A percentile compares a stretch with the other conserved stretches of the same genome.
Evolutionary conservation across 208 protist genomes (phyloP).

Genomic region (Trypanosoma grayi): DNA sequence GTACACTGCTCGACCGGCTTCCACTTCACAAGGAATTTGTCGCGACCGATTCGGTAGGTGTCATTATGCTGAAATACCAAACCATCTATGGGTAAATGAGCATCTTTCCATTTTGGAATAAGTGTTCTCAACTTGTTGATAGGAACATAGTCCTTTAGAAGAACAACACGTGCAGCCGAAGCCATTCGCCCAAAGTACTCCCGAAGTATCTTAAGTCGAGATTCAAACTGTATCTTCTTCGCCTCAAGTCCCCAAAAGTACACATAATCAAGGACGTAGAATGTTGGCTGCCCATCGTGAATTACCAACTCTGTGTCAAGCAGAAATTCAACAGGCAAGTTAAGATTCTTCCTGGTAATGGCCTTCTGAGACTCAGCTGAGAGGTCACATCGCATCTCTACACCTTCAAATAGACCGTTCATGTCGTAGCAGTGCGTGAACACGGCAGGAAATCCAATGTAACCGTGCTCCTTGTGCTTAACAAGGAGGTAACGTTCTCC

Average conservation of each 20-base stretch:
- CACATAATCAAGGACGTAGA: slow-evolving; percentile 81
- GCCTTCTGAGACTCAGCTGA: slow-evolving; percentile 9
- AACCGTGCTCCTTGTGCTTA: slow-evolving; percentile 62
- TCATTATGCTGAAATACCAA: slow-evolving; percentile 81
- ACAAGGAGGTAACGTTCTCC: slow-evolving; percentile 74
- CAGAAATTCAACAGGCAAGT: slow-evolving; percentile 52
- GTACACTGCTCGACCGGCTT: slow-evolving; percentile 84
- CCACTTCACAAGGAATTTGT: slow-evolving; percentile 83
- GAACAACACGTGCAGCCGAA: slow-evolving; percentile 12
- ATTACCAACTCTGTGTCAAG: slow-evolving; percentile 72
- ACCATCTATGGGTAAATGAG: slow-evolving; percentile 65
- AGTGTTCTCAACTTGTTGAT: slow-evolving; percentile 60
- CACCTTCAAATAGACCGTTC: slow-evolving; percentile 56
- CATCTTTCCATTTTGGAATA: slow-evolving; percentile 47
- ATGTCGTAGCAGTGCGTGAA: slow-evolving; percentile 77
- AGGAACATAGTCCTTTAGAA: slow-evolving; percentile 78
- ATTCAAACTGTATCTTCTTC: slow-evolving; percentile 42
- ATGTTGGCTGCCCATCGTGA: slow-evolving; percentile 18
- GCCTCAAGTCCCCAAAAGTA: slow-evolving; percentile 75
- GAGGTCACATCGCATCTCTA: slow-evolving; percentile 15
- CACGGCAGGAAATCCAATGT: slow-evolving; percentile 65
- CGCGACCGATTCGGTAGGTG: slow-evolving; percentile 63
- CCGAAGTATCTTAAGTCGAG: slow-evolving; percentile 53
- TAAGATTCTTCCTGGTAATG: not conserved
- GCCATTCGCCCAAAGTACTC: slow-evolving; percentile 42